Conservation (phyloP, 768 basidiomycete genomes). For the Collybiopsis luxurians region DNA sequence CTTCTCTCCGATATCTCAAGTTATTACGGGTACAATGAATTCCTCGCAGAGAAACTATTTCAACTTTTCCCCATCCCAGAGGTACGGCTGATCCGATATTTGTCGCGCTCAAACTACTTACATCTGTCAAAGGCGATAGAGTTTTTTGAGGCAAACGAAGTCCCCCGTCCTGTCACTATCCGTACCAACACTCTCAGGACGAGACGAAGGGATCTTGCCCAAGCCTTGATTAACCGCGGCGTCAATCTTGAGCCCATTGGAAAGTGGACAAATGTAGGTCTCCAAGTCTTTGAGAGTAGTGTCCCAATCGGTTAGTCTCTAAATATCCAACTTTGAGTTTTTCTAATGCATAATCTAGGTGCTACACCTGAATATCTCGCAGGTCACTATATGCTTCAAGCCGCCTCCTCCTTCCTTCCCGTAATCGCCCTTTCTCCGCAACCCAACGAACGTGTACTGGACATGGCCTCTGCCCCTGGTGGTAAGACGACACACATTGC, state of each 20-base stretch:
- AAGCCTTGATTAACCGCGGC: conserved; percentile 90
- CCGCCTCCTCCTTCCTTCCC: conserved; percentile 98
- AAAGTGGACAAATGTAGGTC: conserved; percentile 98
- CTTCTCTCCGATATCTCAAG: conserved; percentile 85
- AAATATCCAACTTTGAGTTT: neutral
- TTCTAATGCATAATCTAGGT: conserved; percentile 35
- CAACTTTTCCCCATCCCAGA: conserved; percentile 90
- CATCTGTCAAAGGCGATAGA: conserved; percentile 72
- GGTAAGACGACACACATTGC: conserved; percentile 99
- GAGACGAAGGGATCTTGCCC: conserved; percentile 90
- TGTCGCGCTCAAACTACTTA: neutral
- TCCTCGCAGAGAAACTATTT: conserved; percentile 92
- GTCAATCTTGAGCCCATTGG: conserved; percentile 98
- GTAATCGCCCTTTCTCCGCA: conserved; percentile 94
- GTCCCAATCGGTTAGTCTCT: conserved; percentile 78
- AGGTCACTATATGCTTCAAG: conserved; percentile 99
- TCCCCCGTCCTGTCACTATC: conserved; percentile 94
- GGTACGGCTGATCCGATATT: conserved; percentile 41
- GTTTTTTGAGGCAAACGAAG: conserved; percentile 97
- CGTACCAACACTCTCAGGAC: conserved; percentile 96
- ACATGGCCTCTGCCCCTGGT: conserved; percentile 98
- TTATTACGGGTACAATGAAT: conserved; percentile 98
- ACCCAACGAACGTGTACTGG: conserved; percentile 89
- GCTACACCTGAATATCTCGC: conserved; percentile 99
- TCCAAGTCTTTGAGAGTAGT: conserved; percentile 96